Base-by-base conservation (phyloP, 805 yeast genomes). In the Blastobotrys attinorum region DNA sequence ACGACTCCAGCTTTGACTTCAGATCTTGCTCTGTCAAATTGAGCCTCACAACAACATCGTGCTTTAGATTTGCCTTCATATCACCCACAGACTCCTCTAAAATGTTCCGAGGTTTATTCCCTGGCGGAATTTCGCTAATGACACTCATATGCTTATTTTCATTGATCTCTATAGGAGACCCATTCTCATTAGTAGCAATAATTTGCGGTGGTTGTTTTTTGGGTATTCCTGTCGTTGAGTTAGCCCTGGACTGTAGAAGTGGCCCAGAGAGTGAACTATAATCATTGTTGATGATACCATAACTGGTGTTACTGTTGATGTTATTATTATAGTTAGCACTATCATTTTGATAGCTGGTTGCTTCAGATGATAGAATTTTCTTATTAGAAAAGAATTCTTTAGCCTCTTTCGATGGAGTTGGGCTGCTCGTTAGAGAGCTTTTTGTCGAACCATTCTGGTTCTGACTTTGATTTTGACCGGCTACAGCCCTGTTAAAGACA, bases 11-110 rank as follows among this genome's bases (percentile, higher is more conserved):
- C 21, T 45, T 39, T 20, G 39, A 15, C 18, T 35, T 29, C 23
- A 51, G 34, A 11, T 27, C 37, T 15, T 25, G 40, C 31, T 47
- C 51, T 2, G 42, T 35, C 7, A 34, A 18, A 32, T 51, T 50
- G 15, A 51, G 40, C 10, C 47, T 36, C 16, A 42, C 22, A 2
- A 50, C 48, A 11, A 50, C 48, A 29, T 51, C 55, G 29, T 50
- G 34, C 4, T 40, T 37, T n/a, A 51, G 40, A 25, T 46, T 45
- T 20, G 46, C 31, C 31, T 44, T 47, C 37, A 51, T 31, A 5
- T 45, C 37, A 11, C 37, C 37, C 7, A 51, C 47, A 10, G 48
- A 48, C 10, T 48, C 46, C 2, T 27, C 43, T 42, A 48, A 17
- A 6, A 34, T 6, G 25, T 34, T 18, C 22, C 10, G 11, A 5